Percentiles rank a stretch among this genome's conserved stretches.
phyloP scores from a whole-genome alignment of 176 grass and related monocot genomes.

The Saccharum spontaneum region DNA sequence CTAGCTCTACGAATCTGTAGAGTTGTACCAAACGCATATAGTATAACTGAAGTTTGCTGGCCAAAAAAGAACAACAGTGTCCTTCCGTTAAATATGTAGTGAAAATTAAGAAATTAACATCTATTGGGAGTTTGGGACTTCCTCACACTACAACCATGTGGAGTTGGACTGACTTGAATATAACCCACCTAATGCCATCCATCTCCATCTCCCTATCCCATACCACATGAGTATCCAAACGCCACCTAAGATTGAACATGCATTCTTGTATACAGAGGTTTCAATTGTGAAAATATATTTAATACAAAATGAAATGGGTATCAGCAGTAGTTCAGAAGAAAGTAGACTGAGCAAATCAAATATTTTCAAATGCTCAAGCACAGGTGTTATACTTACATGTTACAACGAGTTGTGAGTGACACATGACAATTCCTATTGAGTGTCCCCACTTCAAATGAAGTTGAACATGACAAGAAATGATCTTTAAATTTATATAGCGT shows the following conservation, averaged over 20 bases:
- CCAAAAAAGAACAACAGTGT: too few relatives aligned
- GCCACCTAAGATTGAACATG: not conserved
- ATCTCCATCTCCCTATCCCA: too few relatives aligned
- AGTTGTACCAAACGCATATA: not conserved
- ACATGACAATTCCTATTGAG: not conserved
- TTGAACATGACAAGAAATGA: not conserved
- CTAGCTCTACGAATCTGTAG: not conserved
- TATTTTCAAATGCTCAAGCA: not conserved
- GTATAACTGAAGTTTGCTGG: too few relatives aligned
- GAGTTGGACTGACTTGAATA: too few relatives aligned
- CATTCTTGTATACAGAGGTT: not conserved
- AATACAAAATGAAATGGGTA: not conserved
- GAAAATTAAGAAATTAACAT: too few relatives aligned
- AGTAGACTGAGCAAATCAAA: not conserved
- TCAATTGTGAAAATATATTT: not conserved
- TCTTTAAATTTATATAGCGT: slow-evolving; percentile 12
- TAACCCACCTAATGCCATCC: too few relatives aligned
- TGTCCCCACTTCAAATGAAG: slow-evolving; percentile 2
- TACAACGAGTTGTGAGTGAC: not conserved
- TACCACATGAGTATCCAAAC: too few relatives aligned
- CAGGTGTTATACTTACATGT: not conserved
- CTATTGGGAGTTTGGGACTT: too few relatives aligned
- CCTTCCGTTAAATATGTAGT: too few relatives aligned
- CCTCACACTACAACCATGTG: too few relatives aligned
- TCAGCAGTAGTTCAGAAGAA: not conserved